phyloP scores from a whole-genome alignment of 768 basidiomycete genomes.

The Mycena crocata region DNA sequence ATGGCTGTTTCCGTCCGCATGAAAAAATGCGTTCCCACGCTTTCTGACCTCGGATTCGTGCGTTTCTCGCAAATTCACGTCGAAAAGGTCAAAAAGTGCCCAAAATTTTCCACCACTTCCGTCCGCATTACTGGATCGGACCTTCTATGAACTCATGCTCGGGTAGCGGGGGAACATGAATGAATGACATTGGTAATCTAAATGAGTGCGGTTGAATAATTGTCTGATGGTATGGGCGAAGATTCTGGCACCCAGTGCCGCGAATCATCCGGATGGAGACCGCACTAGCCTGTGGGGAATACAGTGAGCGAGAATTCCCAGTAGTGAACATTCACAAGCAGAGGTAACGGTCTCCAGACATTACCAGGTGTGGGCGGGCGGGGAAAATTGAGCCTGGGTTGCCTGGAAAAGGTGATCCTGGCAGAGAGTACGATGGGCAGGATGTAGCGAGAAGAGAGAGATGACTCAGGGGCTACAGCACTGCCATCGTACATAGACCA shows the following conservation, averaged over 20 bases:
- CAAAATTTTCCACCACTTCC: too few relatives aligned
- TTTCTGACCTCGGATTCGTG: too few relatives aligned
- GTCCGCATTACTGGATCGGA: too few relatives aligned
- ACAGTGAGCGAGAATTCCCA: slow-evolving; percentile 18
- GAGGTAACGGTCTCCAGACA: slow-evolving; percentile 5
- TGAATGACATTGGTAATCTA: too few relatives aligned
- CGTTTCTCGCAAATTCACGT: too few relatives aligned
- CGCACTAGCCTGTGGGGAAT: slow-evolving; percentile 14
- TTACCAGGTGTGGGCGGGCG: background rate
- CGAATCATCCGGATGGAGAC: slow-evolving; percentile 5
- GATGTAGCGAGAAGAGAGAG: background rate
- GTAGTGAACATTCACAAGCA: too few relatives aligned
- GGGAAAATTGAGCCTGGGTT: too few relatives aligned
- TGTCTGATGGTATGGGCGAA: slow-evolving; percentile 16
- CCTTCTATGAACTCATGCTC: background rate
- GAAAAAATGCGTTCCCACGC: too few relatives aligned
- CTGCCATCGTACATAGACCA: background rate
- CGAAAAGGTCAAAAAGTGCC: too few relatives aligned
- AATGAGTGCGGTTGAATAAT: too few relatives aligned
- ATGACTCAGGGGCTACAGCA: background rate
- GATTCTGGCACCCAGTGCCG: background rate
- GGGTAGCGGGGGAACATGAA: too few relatives aligned
- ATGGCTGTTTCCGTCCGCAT: too few relatives aligned
- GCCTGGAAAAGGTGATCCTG: background rate
- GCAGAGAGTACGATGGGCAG: background rate